Conservation (phyloP, 2,329 filamentous ascomycete species). For the Alternaria sp. region DNA sequence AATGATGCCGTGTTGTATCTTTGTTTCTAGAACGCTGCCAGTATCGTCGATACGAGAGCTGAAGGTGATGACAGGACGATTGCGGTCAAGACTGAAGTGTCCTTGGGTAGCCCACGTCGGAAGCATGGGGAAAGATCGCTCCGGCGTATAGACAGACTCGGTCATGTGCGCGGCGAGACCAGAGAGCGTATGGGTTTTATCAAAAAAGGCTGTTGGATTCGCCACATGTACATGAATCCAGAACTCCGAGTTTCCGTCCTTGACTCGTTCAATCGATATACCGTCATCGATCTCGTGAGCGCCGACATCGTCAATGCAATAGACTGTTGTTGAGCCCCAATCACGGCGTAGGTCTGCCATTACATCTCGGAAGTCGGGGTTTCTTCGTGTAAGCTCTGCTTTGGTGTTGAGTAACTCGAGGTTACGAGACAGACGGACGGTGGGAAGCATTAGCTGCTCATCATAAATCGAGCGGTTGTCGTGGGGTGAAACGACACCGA, state of each 20-base stretch:
- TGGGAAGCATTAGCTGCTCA: constrained; percentile 62
- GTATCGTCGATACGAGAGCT: constrained; percentile 63
- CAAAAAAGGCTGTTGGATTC: constrained; percentile 76
- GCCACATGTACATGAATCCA: constrained; percentile 84
- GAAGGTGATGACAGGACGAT: constrained; percentile 68
- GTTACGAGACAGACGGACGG: constrained; percentile 55
- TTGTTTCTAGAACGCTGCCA: constrained; percentile 63
- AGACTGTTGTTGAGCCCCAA: constrained; percentile 68
- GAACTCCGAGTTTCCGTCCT: constrained; percentile 60
- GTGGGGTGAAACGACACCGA: constrained; percentile 75
- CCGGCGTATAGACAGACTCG: constrained; percentile 65
- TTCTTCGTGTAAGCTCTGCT: constrained; percentile 33
- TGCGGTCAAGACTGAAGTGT: constrained; percentile 62
- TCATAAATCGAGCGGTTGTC: constrained; percentile 72
- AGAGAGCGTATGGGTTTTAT: constrained; percentile 65
- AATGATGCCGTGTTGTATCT: constrained; percentile 62
- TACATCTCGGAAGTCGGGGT: constrained; percentile 57
- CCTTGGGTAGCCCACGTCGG: constrained; percentile 59
- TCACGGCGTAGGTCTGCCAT: constrained; percentile 67
- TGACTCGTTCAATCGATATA: constrained; percentile 71
- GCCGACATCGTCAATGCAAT: constrained; percentile 73
- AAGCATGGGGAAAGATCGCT: constrained; percentile 66
- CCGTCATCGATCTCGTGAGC: constrained; percentile 82
- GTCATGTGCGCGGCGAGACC: constrained; percentile 68
- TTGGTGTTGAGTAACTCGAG: constrained; percentile 54